A percentile compares a stretch with the other conserved stretches of the same genome.
Evolutionary conservation across 106 monocot species (phyloP).

Genomic region (Acorus calamus): DNA sequence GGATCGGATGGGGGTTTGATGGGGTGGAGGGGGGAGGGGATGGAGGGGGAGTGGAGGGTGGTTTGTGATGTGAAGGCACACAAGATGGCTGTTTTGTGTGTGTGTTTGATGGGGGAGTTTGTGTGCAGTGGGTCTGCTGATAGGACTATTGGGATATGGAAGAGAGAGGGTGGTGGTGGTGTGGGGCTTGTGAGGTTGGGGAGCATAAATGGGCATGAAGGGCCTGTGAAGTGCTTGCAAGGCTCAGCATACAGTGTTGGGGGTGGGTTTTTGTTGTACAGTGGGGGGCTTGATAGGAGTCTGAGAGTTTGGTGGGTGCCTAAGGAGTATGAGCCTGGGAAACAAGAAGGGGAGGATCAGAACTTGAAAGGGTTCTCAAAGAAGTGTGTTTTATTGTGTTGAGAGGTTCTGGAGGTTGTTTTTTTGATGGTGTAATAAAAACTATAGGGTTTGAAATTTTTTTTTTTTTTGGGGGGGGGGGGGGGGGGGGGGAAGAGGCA

Average conservation of each 20-base stretch:
- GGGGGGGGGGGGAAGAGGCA: no score
- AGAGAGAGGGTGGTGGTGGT: conserved; percentile 3
- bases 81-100: conserved; percentile 51
- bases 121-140: conserved; percentile 68
- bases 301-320: conserved; percentile 90
- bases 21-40: conserved; percentile 13
- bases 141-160: conserved; percentile 53
- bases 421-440: no score
- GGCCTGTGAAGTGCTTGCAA: conserved; percentile 72
- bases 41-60: conserved; percentile 13
- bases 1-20: conserved; percentile 55
- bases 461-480: no score
- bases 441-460: no score
- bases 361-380: no score
- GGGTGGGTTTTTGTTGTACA: conserved; percentile 51
- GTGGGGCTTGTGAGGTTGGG: conserved; percentile 28
- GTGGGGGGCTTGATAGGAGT: conserved; percentile 70
- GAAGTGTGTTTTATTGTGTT: no score
- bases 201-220: conserved; percentile 48
- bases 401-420: no score
- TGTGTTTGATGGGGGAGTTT: conserved; percentile 29
- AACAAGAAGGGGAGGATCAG: background rate
- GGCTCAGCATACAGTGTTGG: conserved; percentile 17
- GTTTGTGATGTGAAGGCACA: conserved; percentile 48
- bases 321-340: background rate